A percentile compares a stretch with the other conserved stretches of the same genome.
Conservation (phyloP, 2,329 filamentous ascomycete genomes). For the Sporothrix humicola region DNA sequence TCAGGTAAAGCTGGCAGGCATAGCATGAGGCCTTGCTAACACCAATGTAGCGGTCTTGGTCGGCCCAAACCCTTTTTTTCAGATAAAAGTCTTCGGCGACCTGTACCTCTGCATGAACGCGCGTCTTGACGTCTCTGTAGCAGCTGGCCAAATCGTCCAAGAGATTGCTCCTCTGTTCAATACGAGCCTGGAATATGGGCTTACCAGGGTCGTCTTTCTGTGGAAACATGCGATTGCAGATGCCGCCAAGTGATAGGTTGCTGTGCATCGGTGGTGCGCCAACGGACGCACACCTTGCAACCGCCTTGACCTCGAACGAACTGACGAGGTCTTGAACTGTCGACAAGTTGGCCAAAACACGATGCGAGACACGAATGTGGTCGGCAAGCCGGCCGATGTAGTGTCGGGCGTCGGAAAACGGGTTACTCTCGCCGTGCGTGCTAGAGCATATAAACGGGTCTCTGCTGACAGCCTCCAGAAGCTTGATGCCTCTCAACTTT, state of each 20-base stretch:
- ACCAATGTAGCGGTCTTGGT: background rate
- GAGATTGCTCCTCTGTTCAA: background rate
- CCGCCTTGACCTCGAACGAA: background rate
- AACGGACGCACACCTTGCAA: background rate
- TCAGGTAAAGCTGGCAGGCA: background rate
- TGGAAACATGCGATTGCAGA: background rate
- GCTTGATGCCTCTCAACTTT: background rate
- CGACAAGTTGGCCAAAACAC: background rate
- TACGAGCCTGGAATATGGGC: background rate
- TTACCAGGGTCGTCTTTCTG: background rate
- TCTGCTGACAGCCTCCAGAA: background rate
- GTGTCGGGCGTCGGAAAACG: background rate
- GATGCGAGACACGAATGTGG: background rate
- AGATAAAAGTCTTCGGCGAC: background rate
- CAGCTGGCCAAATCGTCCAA: background rate
- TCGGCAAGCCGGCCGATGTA: background rate
- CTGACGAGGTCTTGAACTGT: background rate
- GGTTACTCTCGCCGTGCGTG: background rate
- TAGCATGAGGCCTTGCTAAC: background rate
- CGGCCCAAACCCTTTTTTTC: background rate
- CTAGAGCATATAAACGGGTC: background rate
- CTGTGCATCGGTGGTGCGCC: background rate
- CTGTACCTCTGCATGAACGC: background rate
- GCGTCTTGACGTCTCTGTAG: background rate
- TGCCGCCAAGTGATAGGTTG: background rate